A percentile compares a stretch with the other conserved stretches of the same genome.
Evolutionary conservation across 306 rosid species (phyloP).

Genomic region (Begonia masoniana): DNA sequence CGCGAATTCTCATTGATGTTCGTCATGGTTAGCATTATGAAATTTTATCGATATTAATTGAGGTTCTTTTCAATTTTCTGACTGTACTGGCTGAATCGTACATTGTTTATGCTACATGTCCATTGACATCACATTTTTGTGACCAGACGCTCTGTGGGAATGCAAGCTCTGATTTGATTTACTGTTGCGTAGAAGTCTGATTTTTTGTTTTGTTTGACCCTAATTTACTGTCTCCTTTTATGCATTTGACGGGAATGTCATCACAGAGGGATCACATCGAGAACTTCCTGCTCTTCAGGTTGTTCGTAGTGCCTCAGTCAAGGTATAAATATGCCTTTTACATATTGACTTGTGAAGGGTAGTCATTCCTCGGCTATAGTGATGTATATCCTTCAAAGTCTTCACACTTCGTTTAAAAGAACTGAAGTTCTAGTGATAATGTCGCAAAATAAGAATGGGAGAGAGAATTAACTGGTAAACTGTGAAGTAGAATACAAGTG

Average conservation of each 20-base stretch:
- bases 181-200: too few species aligned
- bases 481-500: too few species aligned
- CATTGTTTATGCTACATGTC: too few species aligned
- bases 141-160: too few species aligned
- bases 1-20: constrained; percentile 73
- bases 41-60: too few species aligned
- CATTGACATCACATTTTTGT: too few species aligned
- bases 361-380: not conserved
- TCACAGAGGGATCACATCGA: constrained; percentile 89
- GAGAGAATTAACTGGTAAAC: too few species aligned
- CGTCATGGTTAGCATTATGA: constrained; percentile 58
- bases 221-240: not conserved
- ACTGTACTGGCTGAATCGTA: not conserved
- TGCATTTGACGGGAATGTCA: too few species aligned
- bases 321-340: constrained; percentile 25
- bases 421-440: too few species aligned
- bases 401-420: not conserved
- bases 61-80: not conserved
- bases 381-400: not conserved
- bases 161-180: too few species aligned
- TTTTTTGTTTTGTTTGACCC: not conserved
- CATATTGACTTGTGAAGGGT: too few species aligned
- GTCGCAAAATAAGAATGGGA: too few species aligned
- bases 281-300: constrained; percentile 79
- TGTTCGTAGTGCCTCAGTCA: constrained; percentile 50